Conservation (phyloP, 163 green algal species). For the Prototheca cutis region DNA sequence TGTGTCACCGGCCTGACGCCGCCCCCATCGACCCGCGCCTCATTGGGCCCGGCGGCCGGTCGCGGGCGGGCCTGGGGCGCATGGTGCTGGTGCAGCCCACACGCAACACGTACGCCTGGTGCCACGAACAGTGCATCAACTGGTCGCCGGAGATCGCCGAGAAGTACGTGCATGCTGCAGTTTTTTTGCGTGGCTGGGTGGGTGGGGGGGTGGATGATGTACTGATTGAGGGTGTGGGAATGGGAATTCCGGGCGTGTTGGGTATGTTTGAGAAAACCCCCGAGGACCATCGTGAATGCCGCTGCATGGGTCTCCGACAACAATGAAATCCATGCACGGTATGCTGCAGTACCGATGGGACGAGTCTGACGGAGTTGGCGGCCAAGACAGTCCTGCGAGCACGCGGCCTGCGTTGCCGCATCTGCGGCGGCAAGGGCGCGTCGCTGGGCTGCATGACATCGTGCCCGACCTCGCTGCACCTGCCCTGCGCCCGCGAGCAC, state of each 20-base stretch:
- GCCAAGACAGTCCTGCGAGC: slow-evolving; percentile 35
- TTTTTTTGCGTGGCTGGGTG: too few relatives aligned
- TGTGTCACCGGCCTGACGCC: slow-evolving; percentile 23
- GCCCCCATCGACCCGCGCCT: background rate
- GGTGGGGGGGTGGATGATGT: too few relatives aligned
- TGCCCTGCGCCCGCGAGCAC: slow-evolving; percentile 33
- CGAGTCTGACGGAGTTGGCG: slow-evolving; percentile 21
- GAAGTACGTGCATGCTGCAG: slow-evolving; percentile 6
- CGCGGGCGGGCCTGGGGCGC: slow-evolving; percentile 15
- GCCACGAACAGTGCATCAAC: slow-evolving; percentile 41
- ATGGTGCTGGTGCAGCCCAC: slow-evolving; percentile 26
- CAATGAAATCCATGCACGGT: too few relatives aligned
- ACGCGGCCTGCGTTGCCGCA: slow-evolving; percentile 42
- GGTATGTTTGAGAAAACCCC: too few relatives aligned
- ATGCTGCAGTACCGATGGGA: too few relatives aligned
- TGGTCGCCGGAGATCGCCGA: slow-evolving; percentile 44
- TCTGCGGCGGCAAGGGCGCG: slow-evolving; percentile 41
- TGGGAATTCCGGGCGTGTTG: too few relatives aligned
- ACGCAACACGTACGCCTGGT: slow-evolving; percentile 31
- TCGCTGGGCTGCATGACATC: slow-evolving; percentile 43
- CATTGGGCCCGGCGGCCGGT: slow-evolving; percentile 1
- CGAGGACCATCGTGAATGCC: too few relatives aligned
- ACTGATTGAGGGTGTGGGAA: too few relatives aligned
- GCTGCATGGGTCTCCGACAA: too few relatives aligned
- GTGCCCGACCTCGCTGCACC: slow-evolving; percentile 41